These are phyloP conservation scores for Synura sp. DNA, from an alignment of 352 stramenopile species.

Conservation along the genomic window DNA sequence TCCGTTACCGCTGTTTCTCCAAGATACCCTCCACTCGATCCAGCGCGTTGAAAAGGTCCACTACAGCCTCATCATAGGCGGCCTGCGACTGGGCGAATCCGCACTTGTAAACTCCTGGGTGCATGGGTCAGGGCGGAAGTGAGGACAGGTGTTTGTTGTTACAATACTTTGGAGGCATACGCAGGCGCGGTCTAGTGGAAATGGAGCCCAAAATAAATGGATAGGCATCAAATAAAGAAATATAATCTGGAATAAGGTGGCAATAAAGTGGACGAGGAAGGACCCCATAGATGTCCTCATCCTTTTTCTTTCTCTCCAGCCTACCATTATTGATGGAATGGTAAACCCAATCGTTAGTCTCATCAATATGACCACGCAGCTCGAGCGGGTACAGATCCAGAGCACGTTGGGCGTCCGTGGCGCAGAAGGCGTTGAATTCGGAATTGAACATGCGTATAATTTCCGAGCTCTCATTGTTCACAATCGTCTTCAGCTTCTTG, in stretches of 20 bases:
- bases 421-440: slow-evolving; percentile 70
- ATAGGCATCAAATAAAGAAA: too few species aligned
- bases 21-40: slow-evolving; percentile 73
- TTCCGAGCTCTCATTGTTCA: slow-evolving; percentile 91
- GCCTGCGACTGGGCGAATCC: slow-evolving; percentile 62
- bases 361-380: slow-evolving; percentile 67
- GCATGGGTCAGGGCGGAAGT: too few species aligned
- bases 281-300: neutral
- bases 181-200: too few species aligned
- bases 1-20: slow-evolving; percentile 62
- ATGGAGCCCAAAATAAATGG: too few species aligned
- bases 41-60: slow-evolving; percentile 68
- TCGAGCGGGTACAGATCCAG: slow-evolving; percentile 73
- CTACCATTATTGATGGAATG: slow-evolving; percentile 81
- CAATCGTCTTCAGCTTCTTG: slow-evolving; percentile 82
- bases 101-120: slow-evolving; percentile 58
- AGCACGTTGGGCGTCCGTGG: neutral
- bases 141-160: too few species aligned
- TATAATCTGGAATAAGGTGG: slow-evolving; percentile 33
- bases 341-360: slow-evolving; percentile 84
- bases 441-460: slow-evolving; percentile 91
- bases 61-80: slow-evolving; percentile 79
- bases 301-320: too few species aligned
- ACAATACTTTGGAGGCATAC: too few species aligned
- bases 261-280: neutral